Evolutionary conservation across 2,329 filamentous ascomycete species (phyloP), one percentile per base, ranked within the genome.

Genomic region (Zasmidium cellare): DNA sequence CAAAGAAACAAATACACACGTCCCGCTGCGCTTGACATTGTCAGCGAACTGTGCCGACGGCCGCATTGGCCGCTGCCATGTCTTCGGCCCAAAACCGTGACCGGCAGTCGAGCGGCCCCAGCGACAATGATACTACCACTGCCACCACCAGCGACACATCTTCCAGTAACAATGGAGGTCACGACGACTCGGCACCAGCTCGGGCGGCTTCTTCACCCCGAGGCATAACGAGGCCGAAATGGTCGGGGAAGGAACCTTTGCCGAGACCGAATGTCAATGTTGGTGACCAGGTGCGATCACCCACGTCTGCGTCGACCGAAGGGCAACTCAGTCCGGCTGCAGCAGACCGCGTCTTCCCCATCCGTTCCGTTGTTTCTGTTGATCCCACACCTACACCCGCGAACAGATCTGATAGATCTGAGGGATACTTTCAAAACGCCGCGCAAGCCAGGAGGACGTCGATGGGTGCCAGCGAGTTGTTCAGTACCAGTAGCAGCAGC

Each of bases 321-420:
- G 72, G 67, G 45, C 53, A 66, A 6, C 64, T 77, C 49, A 79
- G 76, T 61, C 77, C 77, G 18, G 72, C 70, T 41, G 65, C 74
- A 3, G 70, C 76, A 48, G 82, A 92, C 67, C 83, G 88, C 55
- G 88, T 93, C 3, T 93, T 90, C 56, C 90, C 90, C n/a, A 89
- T 93, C 28, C 84, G 89, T 50, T 92, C 89, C n/a, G 87, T 90
- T 46, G 80, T 93, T 22, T 89, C 85, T 6, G 84, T 92, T 44
- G 86, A 90, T 65, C 84, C 84, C 6, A 74, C 72, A 11, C 74
- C 76, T 1, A 79, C 75, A 3, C 48, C 62, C 23, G 47, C 58
- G 16, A 44, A 55, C 25, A 59, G 48, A 19, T 20, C n/a, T 55
- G 69, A 61, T 45, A 58, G 58, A 57, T 59, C 54, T 3, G 64